phyloP scores from a whole-genome alignment of 2,329 filamentous ascomycete genomes.

The Botrytis paeoniae region DNA sequence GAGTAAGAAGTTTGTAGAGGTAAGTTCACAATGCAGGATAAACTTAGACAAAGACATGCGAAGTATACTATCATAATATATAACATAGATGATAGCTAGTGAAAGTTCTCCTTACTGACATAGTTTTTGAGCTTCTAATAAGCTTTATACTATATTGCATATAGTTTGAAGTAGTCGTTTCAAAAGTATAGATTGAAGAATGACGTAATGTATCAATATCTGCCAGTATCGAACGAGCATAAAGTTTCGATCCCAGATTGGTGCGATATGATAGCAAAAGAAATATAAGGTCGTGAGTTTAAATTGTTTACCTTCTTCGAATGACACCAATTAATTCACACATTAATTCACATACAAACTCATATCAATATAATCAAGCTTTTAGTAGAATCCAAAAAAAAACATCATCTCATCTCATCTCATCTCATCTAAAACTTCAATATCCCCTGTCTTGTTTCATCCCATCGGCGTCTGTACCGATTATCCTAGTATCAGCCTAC shows the following conservation, averaged over 20 bases:
- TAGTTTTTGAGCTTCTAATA: neutral
- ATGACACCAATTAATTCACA: neutral
- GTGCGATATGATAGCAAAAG: neutral
- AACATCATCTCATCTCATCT: neutral
- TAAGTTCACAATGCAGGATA: neutral
- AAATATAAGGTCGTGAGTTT: neutral
- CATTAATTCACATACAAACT: neutral
- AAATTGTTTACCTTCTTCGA: neutral
- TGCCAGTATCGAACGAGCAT: neutral
- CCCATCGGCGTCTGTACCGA: conserved; percentile 7
- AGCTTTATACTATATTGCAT: neutral
- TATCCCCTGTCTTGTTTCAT: conserved; percentile 1
- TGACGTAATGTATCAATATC: neutral
- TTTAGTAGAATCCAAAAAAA: neutral
- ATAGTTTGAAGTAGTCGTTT: neutral
- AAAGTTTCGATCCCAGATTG: neutral
- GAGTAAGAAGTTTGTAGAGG: neutral
- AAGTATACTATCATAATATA: neutral
- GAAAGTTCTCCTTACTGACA: neutral
- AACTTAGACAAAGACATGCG: neutral
- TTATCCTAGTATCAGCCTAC: neutral
- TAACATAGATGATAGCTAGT: neutral
- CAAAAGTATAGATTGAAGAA: neutral
- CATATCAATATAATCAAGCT: neutral
- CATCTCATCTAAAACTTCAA: conserved; percentile 2